Conservation (phyloP, 2,329 filamentous ascomycete species). For the Trichoderma breve region DNA sequence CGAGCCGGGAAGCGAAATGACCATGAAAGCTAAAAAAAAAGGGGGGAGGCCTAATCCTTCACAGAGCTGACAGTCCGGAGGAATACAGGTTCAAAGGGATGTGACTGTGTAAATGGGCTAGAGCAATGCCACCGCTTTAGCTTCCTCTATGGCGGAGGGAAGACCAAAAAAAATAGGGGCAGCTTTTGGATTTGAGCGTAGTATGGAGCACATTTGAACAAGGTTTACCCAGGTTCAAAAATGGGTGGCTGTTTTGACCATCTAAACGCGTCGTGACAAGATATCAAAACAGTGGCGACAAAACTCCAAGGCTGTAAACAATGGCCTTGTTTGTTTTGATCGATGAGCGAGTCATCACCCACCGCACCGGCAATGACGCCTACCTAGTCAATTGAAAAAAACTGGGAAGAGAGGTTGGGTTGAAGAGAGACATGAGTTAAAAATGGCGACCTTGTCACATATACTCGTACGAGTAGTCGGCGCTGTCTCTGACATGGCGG, state of each 20-base stretch:
- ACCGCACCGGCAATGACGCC: background rate
- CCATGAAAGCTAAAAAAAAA: slow-evolving; percentile 22
- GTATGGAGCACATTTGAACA: background rate
- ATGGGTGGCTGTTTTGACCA: background rate
- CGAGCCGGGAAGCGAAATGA: slow-evolving; percentile 33
- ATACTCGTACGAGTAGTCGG: background rate
- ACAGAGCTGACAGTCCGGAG: background rate
- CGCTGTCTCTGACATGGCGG: background rate
- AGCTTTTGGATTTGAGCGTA: background rate
- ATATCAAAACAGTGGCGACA: slow-evolving; percentile 15
- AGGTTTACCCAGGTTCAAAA: background rate
- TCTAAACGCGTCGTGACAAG: background rate
- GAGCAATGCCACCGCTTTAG: background rate
- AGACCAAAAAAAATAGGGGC: background rate
- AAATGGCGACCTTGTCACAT: background rate
- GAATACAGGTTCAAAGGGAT: background rate
- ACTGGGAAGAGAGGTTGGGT: background rate
- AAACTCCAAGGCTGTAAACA: background rate
- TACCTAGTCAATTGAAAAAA: background rate
- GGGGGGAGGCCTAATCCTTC: background rate
- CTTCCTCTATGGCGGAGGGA: background rate
- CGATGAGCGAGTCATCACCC: slow-evolving; percentile 21
- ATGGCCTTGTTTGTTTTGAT: slow-evolving; percentile 34
- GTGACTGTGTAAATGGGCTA: background rate
- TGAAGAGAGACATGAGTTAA: background rate